Conservation (phyloP, 1,284 basidiomycete genomes). For the Ustilago crameri region DNA sequence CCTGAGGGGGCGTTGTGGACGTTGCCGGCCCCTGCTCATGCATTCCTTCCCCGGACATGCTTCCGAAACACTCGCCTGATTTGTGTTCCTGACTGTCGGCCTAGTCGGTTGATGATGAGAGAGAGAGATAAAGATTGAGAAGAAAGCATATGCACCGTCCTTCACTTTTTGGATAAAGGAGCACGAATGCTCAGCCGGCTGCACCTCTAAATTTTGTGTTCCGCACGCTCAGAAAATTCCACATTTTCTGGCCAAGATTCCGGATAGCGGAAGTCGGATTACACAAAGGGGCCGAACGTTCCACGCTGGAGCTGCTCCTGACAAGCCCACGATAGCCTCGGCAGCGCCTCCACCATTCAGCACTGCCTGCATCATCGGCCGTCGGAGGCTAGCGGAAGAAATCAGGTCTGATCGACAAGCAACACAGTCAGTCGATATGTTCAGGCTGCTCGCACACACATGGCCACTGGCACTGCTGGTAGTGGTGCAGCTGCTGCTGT, state of each 20-base stretch:
- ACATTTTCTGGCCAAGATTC: slow-evolving; percentile 10
- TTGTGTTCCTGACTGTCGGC: background rate
- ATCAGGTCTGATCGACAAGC: too few species aligned
- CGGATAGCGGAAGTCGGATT: slow-evolving; percentile 13
- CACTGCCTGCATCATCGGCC: background rate
- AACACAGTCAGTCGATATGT: slow-evolving; percentile 8
- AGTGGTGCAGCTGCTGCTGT: slow-evolving; percentile 17
- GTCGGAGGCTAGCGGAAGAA: too few species aligned
- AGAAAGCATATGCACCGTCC: background rate
- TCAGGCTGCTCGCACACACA: background rate
- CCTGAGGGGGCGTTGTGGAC: background rate
- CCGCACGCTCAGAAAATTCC: slow-evolving; percentile 20
- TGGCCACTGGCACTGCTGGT: slow-evolving; percentile 13
- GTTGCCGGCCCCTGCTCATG: background rate
- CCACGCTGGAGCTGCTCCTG: slow-evolving; percentile 16
- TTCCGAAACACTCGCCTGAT: background rate
- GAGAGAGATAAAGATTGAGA: background rate
- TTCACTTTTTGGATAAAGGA: background rate
- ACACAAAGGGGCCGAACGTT: slow-evolving; percentile 2
- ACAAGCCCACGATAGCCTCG: background rate
- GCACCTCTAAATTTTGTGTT: slow-evolving; percentile 16
- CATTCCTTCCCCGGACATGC: slow-evolving; percentile 7
- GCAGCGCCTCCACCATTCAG: background rate
- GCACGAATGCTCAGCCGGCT: background rate
- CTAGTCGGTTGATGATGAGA: background rate